Evolutionary conservation across 495 filamentous ascomycete genomes (phyloP).

Genomic region (Podospora appendiculata): DNA sequence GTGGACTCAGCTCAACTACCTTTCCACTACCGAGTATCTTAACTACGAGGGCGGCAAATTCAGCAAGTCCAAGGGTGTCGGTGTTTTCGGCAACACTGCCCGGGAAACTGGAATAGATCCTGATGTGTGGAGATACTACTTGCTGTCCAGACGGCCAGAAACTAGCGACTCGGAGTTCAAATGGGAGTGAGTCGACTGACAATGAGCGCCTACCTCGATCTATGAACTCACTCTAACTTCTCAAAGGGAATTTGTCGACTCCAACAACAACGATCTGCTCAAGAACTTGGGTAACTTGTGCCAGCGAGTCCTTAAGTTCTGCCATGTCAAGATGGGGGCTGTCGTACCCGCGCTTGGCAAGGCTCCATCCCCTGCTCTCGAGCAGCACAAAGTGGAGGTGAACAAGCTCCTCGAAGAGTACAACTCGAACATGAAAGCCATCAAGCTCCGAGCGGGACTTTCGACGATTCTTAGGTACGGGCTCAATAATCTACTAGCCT

Average conservation of each 20-base stretch:
- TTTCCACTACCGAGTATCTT: constrained; percentile 84
- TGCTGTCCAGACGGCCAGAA: constrained; percentile 76
- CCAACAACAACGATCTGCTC: constrained; percentile 80
- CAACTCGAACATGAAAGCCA: constrained; percentile 59
- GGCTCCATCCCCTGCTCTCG: constrained; percentile 12
- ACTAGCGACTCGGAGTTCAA: constrained; percentile 50
- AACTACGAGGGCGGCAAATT: constrained; percentile 93
- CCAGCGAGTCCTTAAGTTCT: constrained; percentile 82
- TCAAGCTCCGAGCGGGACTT: constrained; percentile 65
- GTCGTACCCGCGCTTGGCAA: constrained; percentile 34
- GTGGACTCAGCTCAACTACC: constrained; percentile 82
- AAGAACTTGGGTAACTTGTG: constrained; percentile 86
- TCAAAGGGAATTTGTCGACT: constrained; percentile 49
- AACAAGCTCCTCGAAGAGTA: constrained; percentile 58
- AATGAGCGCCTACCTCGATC: constrained; percentile 59
- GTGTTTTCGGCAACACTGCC: constrained; percentile 81
- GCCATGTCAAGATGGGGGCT: constrained; percentile 55
- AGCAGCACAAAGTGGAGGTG: constrained; percentile 44
- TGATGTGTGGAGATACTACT: constrained; percentile 88
- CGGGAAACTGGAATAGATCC: constrained; percentile 72
- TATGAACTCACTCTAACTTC: constrained; percentile 10
- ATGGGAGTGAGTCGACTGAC: too few species aligned
- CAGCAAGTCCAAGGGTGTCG: constrained; percentile 75
- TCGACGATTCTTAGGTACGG: constrained; percentile 50
- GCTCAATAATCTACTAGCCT: too few species aligned